Evolutionary conservation across 1,284 basidiomycete species (phyloP), one percentile per base, ranked within the genome.

Genomic region (Cryptococcus wingfieldii): DNA sequence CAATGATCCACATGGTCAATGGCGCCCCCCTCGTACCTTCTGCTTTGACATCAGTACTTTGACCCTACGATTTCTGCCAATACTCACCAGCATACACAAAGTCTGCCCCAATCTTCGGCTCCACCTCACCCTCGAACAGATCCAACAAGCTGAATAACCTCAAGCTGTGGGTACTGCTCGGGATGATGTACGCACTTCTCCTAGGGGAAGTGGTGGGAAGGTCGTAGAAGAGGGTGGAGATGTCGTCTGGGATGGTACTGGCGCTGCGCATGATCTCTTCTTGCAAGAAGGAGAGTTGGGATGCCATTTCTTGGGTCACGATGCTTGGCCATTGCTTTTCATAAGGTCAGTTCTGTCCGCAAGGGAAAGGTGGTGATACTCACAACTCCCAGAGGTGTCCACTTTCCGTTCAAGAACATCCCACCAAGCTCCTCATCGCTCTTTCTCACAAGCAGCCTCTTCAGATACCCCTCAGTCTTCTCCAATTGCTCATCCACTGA

Each of bases 141-240:
- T 67, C 67, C 9, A 68, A 52, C 6, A 72, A 46, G 49, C 68
- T 68, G 62, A 64, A 60, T 1, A 63, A 43, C 43, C 53, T 54
- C 28, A 72, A 55, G 45, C 65, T 69, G 49, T 63, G 59, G 16
- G 66, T 61, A 34, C 51, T 23, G 14, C 65, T 58, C 5, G 74
- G 72, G n/a, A 75, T 52, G 50, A 77, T 70, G 53, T 68, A 58
- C 46, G 63, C 61, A 70, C 91, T 96, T 14, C 95, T 79, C 25
- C 86, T 81, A 55, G 80, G 78, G 43, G 81, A 80, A 0, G 89
- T 85, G 0, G 82, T 83, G 0, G 91, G 88, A 3, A 92, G 81
- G 68, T 96, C 90, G 71, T 96, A 98, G 78, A 97, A 97, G 76
- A 87, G 90, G 5, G 81, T 87, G 12, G 84, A 77, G 48, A 92